Conservation (phyloP, 768 basidiomycete species). For the Boletus huronensis region DNA sequence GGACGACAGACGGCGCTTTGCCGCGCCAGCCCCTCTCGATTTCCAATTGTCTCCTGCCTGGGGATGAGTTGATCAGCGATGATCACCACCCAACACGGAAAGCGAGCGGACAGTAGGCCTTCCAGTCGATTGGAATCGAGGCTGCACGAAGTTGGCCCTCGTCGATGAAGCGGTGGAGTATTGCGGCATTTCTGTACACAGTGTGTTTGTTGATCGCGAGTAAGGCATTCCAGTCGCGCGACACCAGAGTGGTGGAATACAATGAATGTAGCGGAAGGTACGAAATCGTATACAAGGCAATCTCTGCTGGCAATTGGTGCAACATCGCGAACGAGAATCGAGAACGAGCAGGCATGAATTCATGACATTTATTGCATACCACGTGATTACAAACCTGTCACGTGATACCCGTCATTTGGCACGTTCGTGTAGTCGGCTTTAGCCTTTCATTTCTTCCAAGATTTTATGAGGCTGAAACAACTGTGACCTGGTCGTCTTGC, state of each 20-base stretch:
- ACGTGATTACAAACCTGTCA: slow-evolving; percentile 8
- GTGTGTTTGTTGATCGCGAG: slow-evolving; percentile 43
- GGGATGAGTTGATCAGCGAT: slow-evolving; percentile 8
- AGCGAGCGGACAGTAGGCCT: slow-evolving; percentile 48
- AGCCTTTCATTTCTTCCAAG: no score
- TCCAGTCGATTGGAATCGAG: slow-evolving; percentile 47
- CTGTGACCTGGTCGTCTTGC: background rate
- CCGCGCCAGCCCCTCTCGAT: slow-evolving; percentile 57
- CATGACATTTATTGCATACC: background rate
- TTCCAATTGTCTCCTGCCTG: slow-evolving; percentile 45
- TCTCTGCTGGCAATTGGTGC: slow-evolving; percentile 52
- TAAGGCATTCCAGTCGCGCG: slow-evolving; percentile 47
- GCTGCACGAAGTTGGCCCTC: slow-evolving; percentile 30
- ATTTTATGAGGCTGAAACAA: background rate
- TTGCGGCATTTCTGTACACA: slow-evolving; percentile 59
- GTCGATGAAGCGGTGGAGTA: slow-evolving; percentile 45
- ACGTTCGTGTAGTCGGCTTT: no score
- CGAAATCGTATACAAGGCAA: slow-evolving; percentile 47
- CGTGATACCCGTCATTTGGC: background rate
- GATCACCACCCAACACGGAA: background rate
- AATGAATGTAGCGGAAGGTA: slow-evolving; percentile 49
- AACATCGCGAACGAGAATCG: slow-evolving; percentile 31
- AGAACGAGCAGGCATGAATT: background rate
- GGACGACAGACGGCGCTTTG: slow-evolving; percentile 39
- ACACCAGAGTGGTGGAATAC: slow-evolving; percentile 34